Base-by-base conservation (phyloP, 106 monocot species). In the Xerophyta viscosa region DNA sequence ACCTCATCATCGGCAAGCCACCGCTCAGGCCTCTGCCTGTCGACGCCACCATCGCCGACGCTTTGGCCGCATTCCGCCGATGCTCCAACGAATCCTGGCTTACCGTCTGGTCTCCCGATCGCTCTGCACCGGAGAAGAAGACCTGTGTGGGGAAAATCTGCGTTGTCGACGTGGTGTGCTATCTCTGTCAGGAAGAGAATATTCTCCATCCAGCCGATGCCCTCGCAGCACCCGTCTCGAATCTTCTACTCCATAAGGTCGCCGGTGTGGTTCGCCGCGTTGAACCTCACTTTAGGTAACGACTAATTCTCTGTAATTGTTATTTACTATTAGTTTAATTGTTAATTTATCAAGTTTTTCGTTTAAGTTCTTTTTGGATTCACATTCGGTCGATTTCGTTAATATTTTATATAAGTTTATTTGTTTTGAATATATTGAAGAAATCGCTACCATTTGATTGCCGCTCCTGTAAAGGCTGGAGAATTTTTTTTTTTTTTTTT, bases 1-100 rank as follows among this genome's bases (percentile, higher is more conserved):
- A 54, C 33, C 54, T 54, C 31, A 31, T 29, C 54, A 54, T 54
- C 17, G 54, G 54, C 0, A 54, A 54, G 31, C 54, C 54, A 20
- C 33, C 54, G 31, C 18, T 54, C 5, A 29, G 33, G 19, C 36
- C 54, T 9, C 20, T 54, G 33, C 31, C 54, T 9, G 0, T n/a
- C 36, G 8, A 27, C 20, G 30, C 54, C n/a, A 54, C 54, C 31
- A 17, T 54, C 36, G 31, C 33, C 0, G 54, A 54, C 31, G 54
- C 54, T n/a, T 31, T 54, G 5, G 29, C 29, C 7, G 54, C 54
- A 2, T 33, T 54, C 19, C 29, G 20, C 12, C 30, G 52, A 52
- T 29, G 52, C 14, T n/a, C 3, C 36, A 18, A 21, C 30, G 54
- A 36, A 2, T 31, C 33, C 11, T 53, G 52, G 17, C n/a, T 53